Evolutionary conservation across 2,329 filamentous ascomycete species (phyloP).

Genomic region (Fusarium stilboides): DNA sequence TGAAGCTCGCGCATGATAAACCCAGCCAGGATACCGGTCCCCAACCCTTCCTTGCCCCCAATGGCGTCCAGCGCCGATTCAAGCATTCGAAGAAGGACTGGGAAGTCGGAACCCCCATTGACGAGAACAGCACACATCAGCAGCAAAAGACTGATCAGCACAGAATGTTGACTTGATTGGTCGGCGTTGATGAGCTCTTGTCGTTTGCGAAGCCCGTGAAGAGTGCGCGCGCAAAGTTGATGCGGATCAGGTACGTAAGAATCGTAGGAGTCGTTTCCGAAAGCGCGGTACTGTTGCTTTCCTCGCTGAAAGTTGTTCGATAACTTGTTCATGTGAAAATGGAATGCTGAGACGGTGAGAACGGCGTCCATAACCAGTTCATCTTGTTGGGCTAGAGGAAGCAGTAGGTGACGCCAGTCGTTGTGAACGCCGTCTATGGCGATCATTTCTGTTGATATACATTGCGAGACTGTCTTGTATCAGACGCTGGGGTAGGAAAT

Average conservation of each 20-base stretch:
- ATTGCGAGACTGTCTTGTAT: slow-evolving; percentile 23
- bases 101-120: slow-evolving; percentile 49
- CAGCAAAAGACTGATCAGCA: slow-evolving; percentile 44
- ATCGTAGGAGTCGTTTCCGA: background rate
- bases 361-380: slow-evolving; percentile 45
- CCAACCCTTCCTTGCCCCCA: slow-evolving; percentile 41
- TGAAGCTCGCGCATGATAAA: slow-evolving; percentile 49
- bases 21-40: slow-evolving; percentile 32
- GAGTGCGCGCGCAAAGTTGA: slow-evolving; percentile 31
- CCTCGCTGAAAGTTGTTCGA: background rate
- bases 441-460: slow-evolving; percentile 47
- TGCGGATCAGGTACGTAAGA: slow-evolving; percentile 29
- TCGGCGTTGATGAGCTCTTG: slow-evolving; percentile 34
- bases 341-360: slow-evolving; percentile 38
- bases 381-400: slow-evolving; percentile 42
- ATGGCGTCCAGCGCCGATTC: slow-evolving; percentile 49
- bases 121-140: slow-evolving; percentile 48
- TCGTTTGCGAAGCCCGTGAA: slow-evolving; percentile 35
- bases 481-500: too few species aligned
- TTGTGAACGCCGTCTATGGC: slow-evolving; percentile 48
- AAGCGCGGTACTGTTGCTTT: background rate
- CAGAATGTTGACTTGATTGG: slow-evolving; percentile 33
- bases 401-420: slow-evolving; percentile 46
- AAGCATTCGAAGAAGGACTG: slow-evolving; percentile 45
- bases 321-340: slow-evolving; percentile 34